Evolutionary conservation across 208 protist species (phyloP).

Genomic region (Trypanosoma caninum): DNA sequence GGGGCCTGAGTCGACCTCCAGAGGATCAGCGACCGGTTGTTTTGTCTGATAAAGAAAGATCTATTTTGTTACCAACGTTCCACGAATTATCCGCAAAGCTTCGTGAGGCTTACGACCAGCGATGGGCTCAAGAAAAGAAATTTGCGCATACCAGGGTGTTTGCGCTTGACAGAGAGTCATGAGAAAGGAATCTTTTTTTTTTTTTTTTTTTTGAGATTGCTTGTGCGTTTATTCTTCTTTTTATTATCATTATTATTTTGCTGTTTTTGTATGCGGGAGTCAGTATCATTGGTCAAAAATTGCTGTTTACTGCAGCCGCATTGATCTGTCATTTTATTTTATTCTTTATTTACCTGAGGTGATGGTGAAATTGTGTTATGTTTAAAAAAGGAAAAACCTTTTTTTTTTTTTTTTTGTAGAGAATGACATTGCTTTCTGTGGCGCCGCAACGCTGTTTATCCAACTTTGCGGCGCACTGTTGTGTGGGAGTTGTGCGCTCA

Average conservation of each 20-base stretch:
- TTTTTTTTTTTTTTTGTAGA: background rate
- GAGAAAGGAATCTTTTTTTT: background rate
- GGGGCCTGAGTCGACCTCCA: slow-evolving; percentile 20
- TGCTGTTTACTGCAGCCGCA: no score
- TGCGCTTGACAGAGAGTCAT: background rate
- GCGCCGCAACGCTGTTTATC: background rate
- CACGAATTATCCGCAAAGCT: slow-evolving; percentile 24
- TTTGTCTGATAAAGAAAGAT: slow-evolving; percentile 10
- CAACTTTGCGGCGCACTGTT: slow-evolving; percentile 41
- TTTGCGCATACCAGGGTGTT: background rate
- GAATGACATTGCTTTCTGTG: slow-evolving; percentile 4
- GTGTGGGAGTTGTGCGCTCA: slow-evolving; percentile 71
- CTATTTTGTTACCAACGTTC: slow-evolving; percentile 15
- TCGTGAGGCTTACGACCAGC: slow-evolving; percentile 15
- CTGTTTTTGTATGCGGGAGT: slow-evolving; percentile 7
- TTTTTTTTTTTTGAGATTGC: background rate
- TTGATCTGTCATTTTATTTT: background rate
- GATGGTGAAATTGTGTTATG: no score
- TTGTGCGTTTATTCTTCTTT: slow-evolving; percentile 6
- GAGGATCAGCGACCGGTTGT: slow-evolving; percentile 16
- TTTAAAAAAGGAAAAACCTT: background rate
- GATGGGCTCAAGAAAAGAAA: background rate
- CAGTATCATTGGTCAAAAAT: background rate
- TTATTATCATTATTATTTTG: slow-evolving; percentile 10
- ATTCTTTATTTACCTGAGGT: no score